These are phyloP conservation scores for Entrophospora sp. DNA, from an alignment of 192 early-diverging fungal genomes.

Conservation along the genomic window DNA sequence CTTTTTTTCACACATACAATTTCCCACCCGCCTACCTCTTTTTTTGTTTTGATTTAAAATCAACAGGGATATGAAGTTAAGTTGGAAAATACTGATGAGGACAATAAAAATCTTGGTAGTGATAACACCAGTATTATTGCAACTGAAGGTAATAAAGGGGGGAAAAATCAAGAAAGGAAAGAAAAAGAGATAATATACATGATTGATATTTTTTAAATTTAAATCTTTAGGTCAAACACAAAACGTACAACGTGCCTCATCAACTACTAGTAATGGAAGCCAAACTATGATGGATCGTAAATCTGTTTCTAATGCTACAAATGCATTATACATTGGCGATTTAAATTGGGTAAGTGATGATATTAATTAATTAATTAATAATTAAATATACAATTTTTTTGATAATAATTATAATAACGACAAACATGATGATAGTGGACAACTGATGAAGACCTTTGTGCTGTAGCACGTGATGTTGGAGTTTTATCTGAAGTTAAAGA, in stretches of 20 bases:
- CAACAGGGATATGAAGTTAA: constrained; percentile 1
- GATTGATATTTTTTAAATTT: too few relatives aligned
- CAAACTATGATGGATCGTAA: constrained; percentile 19
- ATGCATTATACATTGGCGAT: constrained; percentile 36
- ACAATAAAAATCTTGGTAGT: not conserved
- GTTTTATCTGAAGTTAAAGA: constrained; percentile 41
- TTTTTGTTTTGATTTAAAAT: not conserved
- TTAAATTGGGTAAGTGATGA: constrained; percentile 38
- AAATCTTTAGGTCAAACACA: constrained; percentile 12
- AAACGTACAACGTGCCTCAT: constrained; percentile 12
- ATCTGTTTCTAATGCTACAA: constrained; percentile 24
- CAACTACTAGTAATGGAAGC: not conserved
- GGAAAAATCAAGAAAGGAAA: too few relatives aligned
- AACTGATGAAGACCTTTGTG: constrained; percentile 44
- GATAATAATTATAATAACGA: not conserved
- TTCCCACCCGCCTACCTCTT: not conserved
- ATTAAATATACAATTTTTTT: too few relatives aligned
- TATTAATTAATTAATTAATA: too few relatives aligned
- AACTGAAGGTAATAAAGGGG: constrained; percentile 17
- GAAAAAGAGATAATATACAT: too few relatives aligned
- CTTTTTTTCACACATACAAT: not conserved
- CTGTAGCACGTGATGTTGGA: constrained; percentile 35
- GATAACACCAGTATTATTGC: not conserved
- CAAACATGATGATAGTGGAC: constrained; percentile 36
- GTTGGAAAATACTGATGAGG: constrained; percentile 2